A percentile compares a stretch with the other conserved stretches of the same genome.
phyloP scores from a whole-genome alignment of 2,329 filamentous ascomycete species.

The Fusarium heterosporum region DNA sequence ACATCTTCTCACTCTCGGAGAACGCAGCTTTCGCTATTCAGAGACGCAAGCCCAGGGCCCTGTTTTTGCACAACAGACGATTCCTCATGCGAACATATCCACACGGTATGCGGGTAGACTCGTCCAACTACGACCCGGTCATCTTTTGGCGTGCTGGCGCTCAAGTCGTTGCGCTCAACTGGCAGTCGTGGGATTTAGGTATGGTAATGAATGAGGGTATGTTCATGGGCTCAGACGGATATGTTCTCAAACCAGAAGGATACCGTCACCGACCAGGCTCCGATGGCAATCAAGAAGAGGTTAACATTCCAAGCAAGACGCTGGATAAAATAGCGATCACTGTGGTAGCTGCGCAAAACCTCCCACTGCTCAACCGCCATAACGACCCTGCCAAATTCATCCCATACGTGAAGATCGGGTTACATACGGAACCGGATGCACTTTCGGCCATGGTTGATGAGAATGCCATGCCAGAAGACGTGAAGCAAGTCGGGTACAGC shows the following conservation, averaged over 20 bases:
- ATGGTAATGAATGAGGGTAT: slow-evolving; percentile 98
- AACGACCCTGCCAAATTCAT: slow-evolving; percentile 17
- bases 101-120: slow-evolving; percentile 78
- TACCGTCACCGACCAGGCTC: slow-evolving; percentile 56
- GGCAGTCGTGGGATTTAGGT: slow-evolving; percentile 92
- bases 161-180: slow-evolving; percentile 97
- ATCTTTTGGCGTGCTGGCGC: slow-evolving; percentile 92
- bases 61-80: slow-evolving; percentile 83
- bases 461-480: not conserved
- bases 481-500: slow-evolving; percentile 5
- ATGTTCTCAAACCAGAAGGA: slow-evolving; percentile 83
- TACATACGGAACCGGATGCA: slow-evolving; percentile 12
- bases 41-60: slow-evolving; percentile 75
- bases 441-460: not conserved
- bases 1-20: slow-evolving; percentile 91
- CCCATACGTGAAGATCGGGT: slow-evolving; percentile 9
- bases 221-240: slow-evolving; percentile 88
- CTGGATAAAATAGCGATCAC: slow-evolving; percentile 1
- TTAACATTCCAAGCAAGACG: not conserved
- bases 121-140: slow-evolving; percentile 91
- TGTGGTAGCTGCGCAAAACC: slow-evolving; percentile 10
- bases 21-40: slow-evolving; percentile 71
- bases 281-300: rapidly evolving
- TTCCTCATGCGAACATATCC: slow-evolving; percentile 94
- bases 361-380: not conserved